Conservation (phyloP, 2,329 filamentous ascomycete species). For the Xenoacremonium recifei region DNA sequence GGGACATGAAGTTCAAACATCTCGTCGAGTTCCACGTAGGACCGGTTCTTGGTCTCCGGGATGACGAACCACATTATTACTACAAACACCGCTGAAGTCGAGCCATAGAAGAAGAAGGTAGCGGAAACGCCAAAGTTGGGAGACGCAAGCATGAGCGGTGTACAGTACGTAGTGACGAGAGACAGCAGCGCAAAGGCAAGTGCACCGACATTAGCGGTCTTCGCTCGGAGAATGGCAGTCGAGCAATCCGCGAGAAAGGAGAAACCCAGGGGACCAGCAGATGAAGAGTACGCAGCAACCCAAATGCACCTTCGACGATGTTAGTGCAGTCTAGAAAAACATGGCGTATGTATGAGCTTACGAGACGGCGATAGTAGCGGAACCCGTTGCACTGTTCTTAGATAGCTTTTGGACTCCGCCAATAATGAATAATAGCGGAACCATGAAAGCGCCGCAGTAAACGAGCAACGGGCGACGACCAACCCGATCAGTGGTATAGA, state of each 20-base stretch:
- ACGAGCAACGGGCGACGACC: constrained; percentile 6
- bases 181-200: constrained; percentile 10
- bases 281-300: background rate
- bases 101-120: constrained; percentile 58
- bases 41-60: constrained; percentile 53
- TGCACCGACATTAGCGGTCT: constrained; percentile 1
- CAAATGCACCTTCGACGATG: too few relatives aligned
- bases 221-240: background rate
- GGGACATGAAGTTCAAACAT: too few relatives aligned
- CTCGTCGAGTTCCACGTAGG: constrained; percentile 52
- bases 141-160: constrained; percentile 21
- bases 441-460: background rate
- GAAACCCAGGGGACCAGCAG: background rate
- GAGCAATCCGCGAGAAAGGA: background rate
- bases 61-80: constrained; percentile 51
- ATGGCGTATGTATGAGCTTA: too few relatives aligned
- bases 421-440: background rate
- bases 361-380: background rate
- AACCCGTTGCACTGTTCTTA: background rate
- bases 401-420: background rate
- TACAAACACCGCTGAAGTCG: constrained; percentile 53
- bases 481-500: constrained; percentile 17
- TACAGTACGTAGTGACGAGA: constrained; percentile 15
- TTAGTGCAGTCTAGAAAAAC: too few relatives aligned
- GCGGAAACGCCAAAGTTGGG: too few relatives aligned